Percentiles rank a stretch among this genome's conserved stretches.
phyloP scores from a whole-genome alignment of 148 eudicot species.

The Simmondsia chinensis region DNA sequence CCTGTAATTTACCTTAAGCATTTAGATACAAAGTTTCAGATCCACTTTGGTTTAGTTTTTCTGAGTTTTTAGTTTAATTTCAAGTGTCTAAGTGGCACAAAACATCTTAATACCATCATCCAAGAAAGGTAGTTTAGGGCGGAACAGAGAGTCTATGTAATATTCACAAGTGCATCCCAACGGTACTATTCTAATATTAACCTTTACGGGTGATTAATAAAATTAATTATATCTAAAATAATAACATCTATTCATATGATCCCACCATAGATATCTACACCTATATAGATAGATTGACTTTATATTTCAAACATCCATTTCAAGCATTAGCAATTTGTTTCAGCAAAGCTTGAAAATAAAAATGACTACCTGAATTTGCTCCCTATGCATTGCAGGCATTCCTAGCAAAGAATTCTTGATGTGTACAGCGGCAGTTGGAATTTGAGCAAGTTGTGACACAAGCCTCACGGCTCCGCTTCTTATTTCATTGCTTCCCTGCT shows the following conservation, averaged over 20 bases:
- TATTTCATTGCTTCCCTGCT: conserved; percentile 59
- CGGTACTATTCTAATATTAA: too few relatives aligned
- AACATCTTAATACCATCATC: too few relatives aligned
- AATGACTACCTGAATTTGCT: conserved; percentile 73
- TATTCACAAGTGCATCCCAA: too few relatives aligned
- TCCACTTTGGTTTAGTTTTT: too few relatives aligned
- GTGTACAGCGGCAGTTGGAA: conserved; percentile 56
- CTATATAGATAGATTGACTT: neutral
- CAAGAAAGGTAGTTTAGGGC: too few relatives aligned
- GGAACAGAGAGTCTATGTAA: too few relatives aligned
- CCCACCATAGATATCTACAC: neutral
- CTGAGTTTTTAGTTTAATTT: too few relatives aligned
- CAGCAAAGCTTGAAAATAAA: conserved; percentile 2
- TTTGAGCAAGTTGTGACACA: conserved; percentile 86
- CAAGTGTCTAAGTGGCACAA: too few relatives aligned
- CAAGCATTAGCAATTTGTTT: neutral
- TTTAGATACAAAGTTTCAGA: too few relatives aligned
- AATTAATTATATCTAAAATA: too few relatives aligned
- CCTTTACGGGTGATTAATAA: too few relatives aligned
- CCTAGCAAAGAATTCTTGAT: conserved; percentile 64
- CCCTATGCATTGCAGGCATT: conserved; percentile 65
- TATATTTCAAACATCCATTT: neutral
- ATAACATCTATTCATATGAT: neutral
- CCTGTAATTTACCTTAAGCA: too few relatives aligned
- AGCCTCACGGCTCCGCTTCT: conserved; percentile 50